Base-by-base conservation (phyloP, 2,329 filamentous ascomycete species). In the Botrytis fragariae region DNA sequence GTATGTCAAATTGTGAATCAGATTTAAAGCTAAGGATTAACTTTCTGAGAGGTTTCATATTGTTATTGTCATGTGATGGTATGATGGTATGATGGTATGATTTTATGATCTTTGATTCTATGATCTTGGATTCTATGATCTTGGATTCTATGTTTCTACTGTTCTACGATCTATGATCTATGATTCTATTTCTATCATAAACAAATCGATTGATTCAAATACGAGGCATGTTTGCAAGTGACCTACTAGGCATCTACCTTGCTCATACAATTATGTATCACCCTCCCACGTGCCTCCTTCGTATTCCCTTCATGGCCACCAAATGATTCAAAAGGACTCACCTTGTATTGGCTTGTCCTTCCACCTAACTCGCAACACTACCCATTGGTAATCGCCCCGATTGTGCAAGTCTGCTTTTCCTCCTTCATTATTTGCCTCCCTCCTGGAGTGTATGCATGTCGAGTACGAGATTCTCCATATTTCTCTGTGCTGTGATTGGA, bases 401-500 rank as follows among this genome's bases (percentile, higher is more conserved):
- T n/a, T 54, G 25, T 54, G 25, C 48, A 54, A 7, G 25, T 54
- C 48, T 54, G 32, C 37, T 7, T 9, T 8, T 61, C n/a, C 10
- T 25, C 39, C 35, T 37, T 25, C 59, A 62, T 29, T 29, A 42
- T 62, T 42, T 42, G 60, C 60, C 60, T 62, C 60, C 60, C 39
- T 62, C 37, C 10, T 54, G 12, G 12, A 29, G 37, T 62, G 25
- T 35, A 22, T 61, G 18, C 32, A 35, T 44, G 8, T 63, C n/a
- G 61, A 63, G 61, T 63, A 63, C 61, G 61, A 63, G 61, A 29
- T 44, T 20, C 25, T 22, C 61, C 61, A 63, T 63, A 29, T 63
- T 20, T 63, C 2, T 20, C 0, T 12, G 37, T 63, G 37, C 4
- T 2, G n/a, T 62, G 60, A 42, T 39, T 62, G 60, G 60, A 2